These are phyloP conservation scores for Tuber aestivum DNA, from an alignment of 495 filamentous ascomycete species.

Conservation along the genomic window DNA sequence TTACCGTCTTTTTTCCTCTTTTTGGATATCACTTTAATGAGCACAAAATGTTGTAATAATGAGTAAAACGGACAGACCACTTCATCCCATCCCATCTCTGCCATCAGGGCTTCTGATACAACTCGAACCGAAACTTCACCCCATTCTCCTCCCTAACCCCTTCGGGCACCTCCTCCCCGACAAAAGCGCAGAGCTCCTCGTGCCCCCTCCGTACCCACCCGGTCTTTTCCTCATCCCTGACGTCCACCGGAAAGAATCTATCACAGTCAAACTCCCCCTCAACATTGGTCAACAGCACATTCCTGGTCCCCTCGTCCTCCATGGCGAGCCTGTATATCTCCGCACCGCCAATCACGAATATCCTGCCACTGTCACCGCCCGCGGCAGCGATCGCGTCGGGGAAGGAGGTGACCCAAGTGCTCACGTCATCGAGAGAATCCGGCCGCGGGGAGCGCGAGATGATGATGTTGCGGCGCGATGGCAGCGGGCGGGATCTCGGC, in stretches of 20 bases:
- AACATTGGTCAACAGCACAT: conserved; percentile 62
- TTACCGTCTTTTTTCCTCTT: not conserved
- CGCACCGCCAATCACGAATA: conserved; percentile 85
- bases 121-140: conserved; percentile 59
- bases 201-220: conserved; percentile 52
- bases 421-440: conserved; percentile 3
- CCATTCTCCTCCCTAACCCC: conserved; percentile 54
- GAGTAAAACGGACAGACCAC: not conserved
- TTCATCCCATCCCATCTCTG: not conserved
- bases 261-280: conserved; percentile 66
- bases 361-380: conserved; percentile 46
- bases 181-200: conserved; percentile 52
- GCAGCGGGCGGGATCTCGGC: conserved; percentile 65
- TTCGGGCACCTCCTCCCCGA: conserved; percentile 54
- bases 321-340: conserved; percentile 74
- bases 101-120: conserved; percentile 52
- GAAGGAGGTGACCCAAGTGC: conserved; percentile 46
- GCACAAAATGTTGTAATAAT: conserved; percentile 2
- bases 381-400: conserved; percentile 53
- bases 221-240: conserved; percentile 44
- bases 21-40: not conserved
- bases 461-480: conserved; percentile 70
- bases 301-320: conserved; percentile 46
- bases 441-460: conserved; percentile 51
- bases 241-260: conserved; percentile 68